Base-by-base conservation (phyloP, 306 rosid genomes). In the Arachis hypogaea region DNA sequence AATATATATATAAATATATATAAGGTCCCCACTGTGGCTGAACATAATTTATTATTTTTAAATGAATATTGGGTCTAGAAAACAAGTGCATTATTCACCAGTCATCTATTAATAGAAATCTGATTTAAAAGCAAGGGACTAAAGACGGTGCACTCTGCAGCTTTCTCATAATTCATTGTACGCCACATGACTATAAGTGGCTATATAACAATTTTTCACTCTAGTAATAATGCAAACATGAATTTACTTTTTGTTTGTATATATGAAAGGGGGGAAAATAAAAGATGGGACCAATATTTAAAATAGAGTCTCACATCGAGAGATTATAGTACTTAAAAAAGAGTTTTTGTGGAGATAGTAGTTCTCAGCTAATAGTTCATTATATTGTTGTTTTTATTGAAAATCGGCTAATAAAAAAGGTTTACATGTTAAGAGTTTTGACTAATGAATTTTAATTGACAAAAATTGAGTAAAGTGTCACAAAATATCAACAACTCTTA, bases 41-140 rank as follows among this genome's bases (percentile, higher is more conserved):
- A 9, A 59, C 59, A 72, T 9, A 9, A 8, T 14, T 14, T 44
- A 58, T 59, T 5, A 46, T 71, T 44, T 11, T 22, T 33, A 12
- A 28, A 30, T 22, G 7, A 43, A 40, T 44, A 29, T 71, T 58
- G 49, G 43, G 65, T 57, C 9, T 44, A 44, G 36, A 16, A 45
- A 12, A 59, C 56, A 59, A 45, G 67, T 72, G 45, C 68, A n/a
- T 46, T 16, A n/a, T 46, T 16, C 47, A 71, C 58, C 58, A 71
- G 29, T 44, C 9, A 47, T 72, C 69, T 38, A 61, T 50, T 61
- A 61, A 62, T 49, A 7, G 62, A 49, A 60, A 14, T 60, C 9
- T 33, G 36, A 49, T 61, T 61, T 61, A 46, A 9, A 1, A 9
- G 11, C 40, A 46, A 59, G 18, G 18, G 59, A 59, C 52, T 12